Evolutionary conservation across 1,284 basidiomycete genomes (phyloP), one percentile per base, ranked within the genome.

Genomic region (Ustilago xerochloae): DNA sequence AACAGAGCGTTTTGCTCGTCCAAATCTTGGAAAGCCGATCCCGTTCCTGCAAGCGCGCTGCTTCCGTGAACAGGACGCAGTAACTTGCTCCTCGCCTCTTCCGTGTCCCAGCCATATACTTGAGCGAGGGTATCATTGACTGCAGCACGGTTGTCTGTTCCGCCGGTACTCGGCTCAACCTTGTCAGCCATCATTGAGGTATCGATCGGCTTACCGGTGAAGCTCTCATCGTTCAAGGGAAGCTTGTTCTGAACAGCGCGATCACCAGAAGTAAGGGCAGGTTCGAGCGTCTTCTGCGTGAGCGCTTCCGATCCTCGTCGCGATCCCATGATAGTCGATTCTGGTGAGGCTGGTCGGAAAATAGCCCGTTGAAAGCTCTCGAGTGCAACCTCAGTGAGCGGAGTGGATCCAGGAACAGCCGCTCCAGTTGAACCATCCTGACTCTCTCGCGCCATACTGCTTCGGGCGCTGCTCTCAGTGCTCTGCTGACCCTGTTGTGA

Each of bases 241-340:
- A 26, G 10, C 20, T 49, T 50, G 18, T 53, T 38, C 24, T 39
- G 51, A 12, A 38, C 28, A 10, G 33, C 7, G 18, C 36, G 36
- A 32, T 50, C 55, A 5, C 10, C 50, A 6, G 4, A 46, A 24
- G 41, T 28, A 13, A 13, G 16, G 29, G 43, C 18, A 7, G 56
- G 50, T 38, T 73, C 70, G 16, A 48, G 26, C 10, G 65, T 46
- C 58, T 64, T 68, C 30, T 74, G 70, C 29, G 70, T 74, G 0
- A 70, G 52, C 18, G 66, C 71, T 56, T 70, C 72, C 6, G 72
- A 75, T 10, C 72, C 72, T 24, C 72, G 50, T 24, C 72, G 55
- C 5, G 67, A 70, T 33, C 67, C 72, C 63, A 70, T 71, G 39
- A 75, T 56, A 28, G 72, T 75, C 35, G 67, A 64, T 6, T 75